These are phyloP conservation scores for Calophaca sinica DNA, from an alignment of 306 rosid genomes.

Conservation along the genomic window DNA sequence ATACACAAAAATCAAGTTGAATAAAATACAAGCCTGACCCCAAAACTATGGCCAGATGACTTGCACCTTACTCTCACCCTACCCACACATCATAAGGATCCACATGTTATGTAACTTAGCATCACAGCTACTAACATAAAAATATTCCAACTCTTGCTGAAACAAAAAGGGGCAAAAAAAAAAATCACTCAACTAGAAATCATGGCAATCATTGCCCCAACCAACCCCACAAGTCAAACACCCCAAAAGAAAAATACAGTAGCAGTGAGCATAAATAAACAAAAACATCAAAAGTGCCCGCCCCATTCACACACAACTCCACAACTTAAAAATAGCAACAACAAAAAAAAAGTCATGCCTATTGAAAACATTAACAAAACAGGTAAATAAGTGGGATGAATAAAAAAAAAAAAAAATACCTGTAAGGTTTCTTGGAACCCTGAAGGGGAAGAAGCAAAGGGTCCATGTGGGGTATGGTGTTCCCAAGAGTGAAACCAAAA, in stretches of 20 bases:
- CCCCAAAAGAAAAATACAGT: conserved; percentile 6
- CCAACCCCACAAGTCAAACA: conserved; percentile 48
- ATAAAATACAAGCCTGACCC: conserved; percentile 28
- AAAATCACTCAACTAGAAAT: conserved; percentile 39
- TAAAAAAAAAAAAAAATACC: conserved; percentile 51
- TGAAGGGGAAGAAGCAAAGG: conserved; percentile 68
- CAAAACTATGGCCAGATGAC: conserved; percentile 43
- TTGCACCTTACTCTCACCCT: conserved; percentile 46
- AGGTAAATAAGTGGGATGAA: too few relatives aligned
- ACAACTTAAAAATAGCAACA: not conserved
- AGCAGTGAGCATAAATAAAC: not conserved
- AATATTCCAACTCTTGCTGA: conserved; percentile 8
- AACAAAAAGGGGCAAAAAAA: conserved; percentile 1
- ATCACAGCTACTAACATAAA: conserved; percentile 45
- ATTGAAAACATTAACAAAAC: not conserved
- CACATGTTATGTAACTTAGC: conserved; percentile 56
- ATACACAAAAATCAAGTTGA: not conserved
- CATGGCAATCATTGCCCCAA: conserved; percentile 32
- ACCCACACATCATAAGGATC: conserved; percentile 45
- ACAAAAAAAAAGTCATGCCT: not conserved
- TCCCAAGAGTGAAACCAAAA: conserved; percentile 55
- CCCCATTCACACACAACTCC: conserved; percentile 19
- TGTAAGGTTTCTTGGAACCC: conserved; percentile 71
- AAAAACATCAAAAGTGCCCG: not conserved
- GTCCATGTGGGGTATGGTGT: conserved; percentile 57